phyloP scores from a whole-genome alignment of 345 rosid species.

The Linum usitatissimum region DNA sequence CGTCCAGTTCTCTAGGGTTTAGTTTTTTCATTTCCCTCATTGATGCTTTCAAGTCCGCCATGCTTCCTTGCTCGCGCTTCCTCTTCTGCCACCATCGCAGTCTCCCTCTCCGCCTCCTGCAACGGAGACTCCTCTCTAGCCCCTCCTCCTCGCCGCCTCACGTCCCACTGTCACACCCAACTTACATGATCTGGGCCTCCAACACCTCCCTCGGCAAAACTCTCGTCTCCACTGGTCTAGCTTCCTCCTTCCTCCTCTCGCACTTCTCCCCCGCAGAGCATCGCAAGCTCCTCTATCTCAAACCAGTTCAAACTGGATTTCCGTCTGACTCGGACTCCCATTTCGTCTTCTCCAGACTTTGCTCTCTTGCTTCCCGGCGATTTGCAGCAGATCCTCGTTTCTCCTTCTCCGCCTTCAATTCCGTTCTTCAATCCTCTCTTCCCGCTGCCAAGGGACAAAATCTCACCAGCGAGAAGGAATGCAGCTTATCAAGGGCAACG shows the following conservation, averaged over 20 bases:
- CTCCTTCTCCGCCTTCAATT: conserved; percentile 46
- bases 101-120: conserved; percentile 74
- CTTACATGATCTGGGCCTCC: conserved; percentile 23
- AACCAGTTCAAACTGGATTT: conserved; percentile 87
- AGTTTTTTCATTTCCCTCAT: not conserved
- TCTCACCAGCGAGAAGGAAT: conserved; percentile 33
- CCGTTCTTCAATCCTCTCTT: conserved; percentile 46
- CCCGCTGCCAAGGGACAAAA: conserved; percentile 31
- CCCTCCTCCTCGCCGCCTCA: conserved; percentile 59
- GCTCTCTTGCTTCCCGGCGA: conserved; percentile 46
- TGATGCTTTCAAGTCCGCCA: not conserved
- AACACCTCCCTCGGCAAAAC: conserved; percentile 16
- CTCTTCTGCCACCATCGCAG: conserved; percentile 20
- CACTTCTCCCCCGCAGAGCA: conserved; percentile 9
- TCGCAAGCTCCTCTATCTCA: conserved; percentile 55
- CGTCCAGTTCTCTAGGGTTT: not conserved
- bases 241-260: conserved; percentile 69
- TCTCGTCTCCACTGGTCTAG: conserved; percentile 57
- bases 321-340: conserved; percentile 86
- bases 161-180: conserved; percentile 55
- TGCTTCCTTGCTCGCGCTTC: not conserved
- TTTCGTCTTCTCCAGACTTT: conserved; percentile 58
- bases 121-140: conserved; percentile 27
- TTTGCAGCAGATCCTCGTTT: conserved; percentile 7
- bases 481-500: conserved; percentile 15